phyloP scores from a whole-genome alignment of 2,329 filamentous ascomycete genomes.

The Fusarium chuoi region DNA sequence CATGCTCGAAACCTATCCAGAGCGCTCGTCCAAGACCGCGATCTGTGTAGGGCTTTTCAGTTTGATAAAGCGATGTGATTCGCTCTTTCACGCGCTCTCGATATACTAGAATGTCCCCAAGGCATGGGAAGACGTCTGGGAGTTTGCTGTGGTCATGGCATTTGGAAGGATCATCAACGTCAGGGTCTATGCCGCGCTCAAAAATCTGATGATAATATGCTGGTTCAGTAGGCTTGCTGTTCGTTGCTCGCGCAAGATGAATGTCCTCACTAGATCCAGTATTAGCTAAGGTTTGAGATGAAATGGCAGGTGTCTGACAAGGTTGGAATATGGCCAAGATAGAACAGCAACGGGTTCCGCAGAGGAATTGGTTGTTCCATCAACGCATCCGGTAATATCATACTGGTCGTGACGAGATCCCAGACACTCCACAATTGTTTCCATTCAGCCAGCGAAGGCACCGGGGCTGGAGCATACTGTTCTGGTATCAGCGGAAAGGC shows the following conservation, averaged over 20 bases:
- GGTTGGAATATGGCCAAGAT: slow-evolving; percentile 27
- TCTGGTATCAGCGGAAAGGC: slow-evolving; percentile 15
- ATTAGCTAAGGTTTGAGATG: not conserved
- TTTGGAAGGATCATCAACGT: slow-evolving; percentile 19
- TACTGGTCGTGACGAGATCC: slow-evolving; percentile 28
- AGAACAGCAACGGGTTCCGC: slow-evolving; percentile 25
- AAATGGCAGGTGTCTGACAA: not conserved
- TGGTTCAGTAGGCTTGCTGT: not conserved
- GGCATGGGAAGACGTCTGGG: slow-evolving; percentile 11
- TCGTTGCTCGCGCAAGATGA: slow-evolving; percentile 9
- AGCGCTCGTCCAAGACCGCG: slow-evolving; percentile 12
- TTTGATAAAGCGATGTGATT: slow-evolving; percentile 6
- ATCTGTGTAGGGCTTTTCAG: not conserved
- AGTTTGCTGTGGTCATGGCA: slow-evolving; percentile 33
- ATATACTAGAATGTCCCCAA: slow-evolving; percentile 18
- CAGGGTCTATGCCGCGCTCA: slow-evolving; percentile 15
- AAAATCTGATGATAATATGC: slow-evolving; percentile 14
- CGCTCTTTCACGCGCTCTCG: slow-evolving; percentile 13
- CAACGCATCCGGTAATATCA: slow-evolving; percentile 7
- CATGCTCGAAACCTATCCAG: slow-evolving; percentile 35
- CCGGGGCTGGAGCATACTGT: slow-evolving; percentile 13
- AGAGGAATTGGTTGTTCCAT: slow-evolving; percentile 31
- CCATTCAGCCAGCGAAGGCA: slow-evolving; percentile 30
- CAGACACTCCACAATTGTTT: slow-evolving; percentile 26
- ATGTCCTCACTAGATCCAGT: slow-evolving; percentile 8